phyloP scores from a whole-genome alignment of 805 yeast genomes.

The Ogataea sp. region DNA sequence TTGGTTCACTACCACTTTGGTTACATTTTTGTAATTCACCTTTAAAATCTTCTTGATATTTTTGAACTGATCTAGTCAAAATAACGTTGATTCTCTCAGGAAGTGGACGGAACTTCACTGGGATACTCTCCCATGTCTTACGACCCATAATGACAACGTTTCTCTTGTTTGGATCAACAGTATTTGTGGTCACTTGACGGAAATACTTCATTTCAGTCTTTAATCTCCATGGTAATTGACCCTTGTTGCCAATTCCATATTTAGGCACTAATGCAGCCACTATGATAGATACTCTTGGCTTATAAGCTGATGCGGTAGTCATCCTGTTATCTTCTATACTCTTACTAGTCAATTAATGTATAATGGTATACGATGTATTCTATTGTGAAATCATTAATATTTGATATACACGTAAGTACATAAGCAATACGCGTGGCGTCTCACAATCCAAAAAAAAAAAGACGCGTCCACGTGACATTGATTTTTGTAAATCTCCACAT shows the following conservation, averaged over 20 bases:
- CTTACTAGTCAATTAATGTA: too few relatives aligned
- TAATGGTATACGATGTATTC: too few relatives aligned
- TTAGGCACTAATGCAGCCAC: constrained; percentile 83
- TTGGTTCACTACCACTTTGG: constrained; percentile 4
- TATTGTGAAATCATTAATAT: too few relatives aligned
- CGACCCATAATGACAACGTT: constrained; percentile 96
- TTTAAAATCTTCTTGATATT: constrained; percentile 15
- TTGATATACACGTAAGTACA: too few relatives aligned
- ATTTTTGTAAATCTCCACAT: too few relatives aligned
- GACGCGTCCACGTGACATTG: too few relatives aligned
- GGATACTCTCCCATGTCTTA: constrained; percentile 93
- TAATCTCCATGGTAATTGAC: constrained; percentile 82
- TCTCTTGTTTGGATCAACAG: constrained; percentile 21
- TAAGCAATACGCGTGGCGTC: too few relatives aligned
- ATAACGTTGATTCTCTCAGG: constrained; percentile 69
- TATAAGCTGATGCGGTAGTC: constrained; percentile 1
- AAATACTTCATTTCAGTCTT: constrained; percentile 82
- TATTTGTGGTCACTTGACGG: constrained; percentile 55
- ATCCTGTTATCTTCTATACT: too few relatives aligned
- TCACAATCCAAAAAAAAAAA: too few relatives aligned
- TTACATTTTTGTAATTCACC: constrained; percentile 15
- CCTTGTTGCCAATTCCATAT: constrained; percentile 78
- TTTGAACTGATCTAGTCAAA: constrained; percentile 42
- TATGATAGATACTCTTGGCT: constrained; percentile 46
- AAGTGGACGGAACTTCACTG: constrained; percentile 74